A percentile compares a stretch with the other conserved stretches of the same genome.
Evolutionary conservation across 805 yeast species (phyloP).

Genomic region (Vanderwaltozyma verrucispora): DNA sequence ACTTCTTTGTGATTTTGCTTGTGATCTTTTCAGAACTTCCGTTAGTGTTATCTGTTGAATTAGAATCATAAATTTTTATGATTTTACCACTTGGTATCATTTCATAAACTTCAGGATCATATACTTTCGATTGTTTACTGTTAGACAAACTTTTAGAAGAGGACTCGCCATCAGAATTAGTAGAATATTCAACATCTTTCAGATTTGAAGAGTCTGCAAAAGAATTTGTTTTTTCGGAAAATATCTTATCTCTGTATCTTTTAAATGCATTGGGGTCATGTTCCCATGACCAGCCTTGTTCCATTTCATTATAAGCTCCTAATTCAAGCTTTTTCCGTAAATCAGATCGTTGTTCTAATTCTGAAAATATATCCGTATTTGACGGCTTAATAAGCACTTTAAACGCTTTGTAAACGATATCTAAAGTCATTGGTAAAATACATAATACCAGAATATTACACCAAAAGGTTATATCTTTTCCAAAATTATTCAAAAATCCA

Average conservation of each 20-base stretch:
- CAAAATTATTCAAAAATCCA: conserved; percentile 65
- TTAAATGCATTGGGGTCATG: conserved; percentile 33
- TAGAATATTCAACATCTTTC: neutral
- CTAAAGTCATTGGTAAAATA: conserved; percentile 54
- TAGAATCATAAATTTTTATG: conserved; percentile 31
- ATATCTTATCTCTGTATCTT: conserved; percentile 19
- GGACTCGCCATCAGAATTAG: neutral
- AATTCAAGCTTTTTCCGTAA: conserved; percentile 63
- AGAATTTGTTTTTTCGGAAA: neutral
- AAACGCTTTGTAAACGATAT: conserved; percentile 49
- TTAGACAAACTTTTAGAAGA: too few species aligned
- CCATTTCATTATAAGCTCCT: conserved; percentile 60
- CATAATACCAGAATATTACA: conserved; percentile 50
- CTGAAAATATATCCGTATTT: conserved; percentile 72
- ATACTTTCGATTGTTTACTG: neutral
- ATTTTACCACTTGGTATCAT: conserved; percentile 67
- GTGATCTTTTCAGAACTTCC: neutral
- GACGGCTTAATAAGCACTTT: conserved; percentile 49
- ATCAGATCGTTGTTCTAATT: conserved; percentile 58
- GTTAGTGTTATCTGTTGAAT: conserved; percentile 3
- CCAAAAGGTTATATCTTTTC: conserved; percentile 83
- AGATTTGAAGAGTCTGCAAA: neutral
- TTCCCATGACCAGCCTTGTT: conserved; percentile 69
- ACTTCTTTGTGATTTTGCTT: conserved; percentile 24
- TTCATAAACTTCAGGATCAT: conserved; percentile 35